These are phyloP conservation scores for Tirmania nivea DNA, from an alignment of 495 filamentous ascomycete species.

Conservation along the genomic window DNA sequence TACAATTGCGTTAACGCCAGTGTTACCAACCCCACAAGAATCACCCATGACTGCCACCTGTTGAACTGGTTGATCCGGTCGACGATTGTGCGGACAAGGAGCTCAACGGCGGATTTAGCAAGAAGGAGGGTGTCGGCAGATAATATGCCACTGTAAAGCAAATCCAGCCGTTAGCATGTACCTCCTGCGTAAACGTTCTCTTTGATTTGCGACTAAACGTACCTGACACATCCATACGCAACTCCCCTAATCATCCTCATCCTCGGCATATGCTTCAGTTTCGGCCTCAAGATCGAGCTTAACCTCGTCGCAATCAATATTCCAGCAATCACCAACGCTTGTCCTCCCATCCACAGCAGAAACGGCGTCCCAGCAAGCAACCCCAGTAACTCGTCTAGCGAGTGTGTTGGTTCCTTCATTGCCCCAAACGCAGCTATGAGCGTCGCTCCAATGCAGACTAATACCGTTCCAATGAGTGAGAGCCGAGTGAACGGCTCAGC, in stretches of 20 bases:
- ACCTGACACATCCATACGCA: conserved; percentile 59
- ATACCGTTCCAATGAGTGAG: conserved; percentile 67
- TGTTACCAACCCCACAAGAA: conserved; percentile 57
- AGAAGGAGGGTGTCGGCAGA: conserved; percentile 84
- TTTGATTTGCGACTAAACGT: background rate
- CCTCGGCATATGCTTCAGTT: conserved; percentile 5
- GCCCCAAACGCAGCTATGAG: conserved; percentile 88
- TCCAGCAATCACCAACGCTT: conserved; percentile 43
- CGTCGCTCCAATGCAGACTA: conserved; percentile 69
- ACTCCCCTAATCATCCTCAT: conserved; percentile 51
- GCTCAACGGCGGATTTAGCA: conserved; percentile 89
- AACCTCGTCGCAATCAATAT: conserved; percentile 42
- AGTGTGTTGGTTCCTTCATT: conserved; percentile 86
- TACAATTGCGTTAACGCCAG: conserved; percentile 84
- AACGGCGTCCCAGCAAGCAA: conserved; percentile 56
- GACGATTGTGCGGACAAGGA: conserved; percentile 79
- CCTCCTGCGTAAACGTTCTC: background rate
- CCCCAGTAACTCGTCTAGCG: conserved; percentile 53
- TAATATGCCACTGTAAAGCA: conserved; percentile 47
- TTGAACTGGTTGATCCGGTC: conserved; percentile 87
- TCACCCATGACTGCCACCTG: conserved; percentile 91
- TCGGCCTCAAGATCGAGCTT: conserved; percentile 7
- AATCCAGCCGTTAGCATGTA: conserved; percentile 1
- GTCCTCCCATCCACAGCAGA: conserved; percentile 74
- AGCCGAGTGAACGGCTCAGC: conserved; percentile 83